Conservation (phyloP, 495 filamentous ascomycete genomes). For the Aspergillus taichungensis region DNA sequence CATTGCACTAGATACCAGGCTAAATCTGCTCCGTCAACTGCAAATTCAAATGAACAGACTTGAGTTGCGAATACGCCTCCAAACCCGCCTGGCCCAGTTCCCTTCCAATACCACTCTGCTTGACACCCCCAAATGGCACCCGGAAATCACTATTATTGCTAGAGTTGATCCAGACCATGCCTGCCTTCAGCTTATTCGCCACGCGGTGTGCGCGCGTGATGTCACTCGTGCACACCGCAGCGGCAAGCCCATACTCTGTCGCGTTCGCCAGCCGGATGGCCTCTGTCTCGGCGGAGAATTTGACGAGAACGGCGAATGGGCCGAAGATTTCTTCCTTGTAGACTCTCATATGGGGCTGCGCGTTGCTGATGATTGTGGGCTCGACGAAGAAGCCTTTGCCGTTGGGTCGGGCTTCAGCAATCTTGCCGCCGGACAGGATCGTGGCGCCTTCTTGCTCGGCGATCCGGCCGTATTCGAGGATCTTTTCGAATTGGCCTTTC, state of each 20-base stretch:
- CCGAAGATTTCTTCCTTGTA: constrained; percentile 52
- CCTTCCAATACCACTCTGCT: constrained; percentile 4
- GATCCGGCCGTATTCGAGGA: constrained; percentile 42
- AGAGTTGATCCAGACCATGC: constrained; percentile 46
- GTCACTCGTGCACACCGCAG: constrained; percentile 41
- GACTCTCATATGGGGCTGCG: constrained; percentile 36
- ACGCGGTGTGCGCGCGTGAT: constrained; percentile 38
- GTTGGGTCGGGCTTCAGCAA: constrained; percentile 20
- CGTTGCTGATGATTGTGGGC: constrained; percentile 41
- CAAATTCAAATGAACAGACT: background rate
- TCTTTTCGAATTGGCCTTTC: constrained; percentile 43
- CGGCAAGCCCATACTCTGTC: constrained; percentile 39
- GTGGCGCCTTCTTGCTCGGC: constrained; percentile 40
- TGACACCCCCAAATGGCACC: constrained; percentile 21
- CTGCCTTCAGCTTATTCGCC: constrained; percentile 40
- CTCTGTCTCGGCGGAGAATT: constrained; percentile 42
- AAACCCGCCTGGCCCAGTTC: constrained; percentile 1
- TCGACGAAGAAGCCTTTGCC: constrained; percentile 44
- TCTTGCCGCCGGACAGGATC: constrained; percentile 62
- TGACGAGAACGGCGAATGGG: constrained; percentile 43
- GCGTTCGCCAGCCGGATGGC: constrained; percentile 42
- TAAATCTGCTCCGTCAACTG: background rate
- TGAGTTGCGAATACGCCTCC: constrained; percentile 5
- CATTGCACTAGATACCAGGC: too few species aligned
- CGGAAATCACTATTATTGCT: constrained; percentile 5